These are phyloP conservation scores for Colletotrichum sp. DNA, from an alignment of 2,329 filamentous ascomycete genomes.

Conservation along the genomic window DNA sequence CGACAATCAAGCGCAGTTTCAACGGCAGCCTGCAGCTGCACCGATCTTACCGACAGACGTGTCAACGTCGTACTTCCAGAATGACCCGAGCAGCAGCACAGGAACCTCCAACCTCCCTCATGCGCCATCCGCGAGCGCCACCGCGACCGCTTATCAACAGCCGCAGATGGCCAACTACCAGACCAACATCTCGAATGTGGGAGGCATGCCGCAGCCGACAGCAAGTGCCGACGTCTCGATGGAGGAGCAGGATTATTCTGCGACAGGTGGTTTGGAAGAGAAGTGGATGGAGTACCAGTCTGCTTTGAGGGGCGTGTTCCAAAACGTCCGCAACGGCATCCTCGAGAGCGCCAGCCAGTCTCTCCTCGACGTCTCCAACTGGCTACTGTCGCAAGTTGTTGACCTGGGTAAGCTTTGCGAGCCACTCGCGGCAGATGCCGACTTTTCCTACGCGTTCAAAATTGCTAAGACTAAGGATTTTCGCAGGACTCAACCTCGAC, in stretches of 20 bases:
- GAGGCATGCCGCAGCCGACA: conserved; percentile 45
- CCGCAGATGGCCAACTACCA: conserved; percentile 59
- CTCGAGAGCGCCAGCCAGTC: conserved; percentile 57
- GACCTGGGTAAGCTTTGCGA: conserved; percentile 54
- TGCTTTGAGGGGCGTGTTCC: conserved; percentile 71
- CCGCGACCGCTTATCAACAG: conserved; percentile 69
- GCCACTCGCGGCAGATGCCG: background rate
- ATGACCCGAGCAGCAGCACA: conserved; percentile 67
- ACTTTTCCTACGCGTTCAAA: background rate
- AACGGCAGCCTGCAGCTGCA: conserved; percentile 77
- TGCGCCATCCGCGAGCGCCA: conserved; percentile 48
- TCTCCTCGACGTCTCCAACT: conserved; percentile 57
- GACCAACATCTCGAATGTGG: conserved; percentile 50
- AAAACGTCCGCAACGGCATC: conserved; percentile 64
- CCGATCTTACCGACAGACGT: conserved; percentile 74
- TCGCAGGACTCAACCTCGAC: conserved; percentile 80
- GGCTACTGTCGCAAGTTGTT: conserved; percentile 60
- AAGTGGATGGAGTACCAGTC: conserved; percentile 71
- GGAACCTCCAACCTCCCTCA: conserved; percentile 60
- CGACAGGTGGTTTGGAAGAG: conserved; percentile 64
- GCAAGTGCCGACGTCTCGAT: conserved; percentile 51
- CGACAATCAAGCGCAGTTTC: conserved; percentile 77
- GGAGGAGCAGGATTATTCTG: conserved; percentile 63
- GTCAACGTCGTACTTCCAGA: conserved; percentile 77
- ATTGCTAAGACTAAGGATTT: background rate